A percentile compares a stretch with the other conserved stretches of the same genome.
Conservation (phyloP, 306 rosid genomes). For the Sindora glabra region DNA sequence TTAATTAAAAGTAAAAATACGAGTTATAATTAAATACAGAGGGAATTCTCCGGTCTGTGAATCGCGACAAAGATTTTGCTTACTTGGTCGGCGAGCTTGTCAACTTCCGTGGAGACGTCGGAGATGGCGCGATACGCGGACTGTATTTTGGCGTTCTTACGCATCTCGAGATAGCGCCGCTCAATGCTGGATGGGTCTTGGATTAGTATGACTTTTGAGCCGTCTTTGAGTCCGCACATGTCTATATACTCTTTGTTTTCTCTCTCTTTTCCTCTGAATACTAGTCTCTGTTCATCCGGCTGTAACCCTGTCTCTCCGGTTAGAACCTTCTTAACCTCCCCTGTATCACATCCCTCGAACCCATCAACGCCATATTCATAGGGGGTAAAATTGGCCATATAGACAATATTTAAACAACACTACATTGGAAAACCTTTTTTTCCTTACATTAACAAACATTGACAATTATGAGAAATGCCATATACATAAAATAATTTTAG, state of each 20-base stretch:
- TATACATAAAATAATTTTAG: no score
- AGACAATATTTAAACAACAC: no score
- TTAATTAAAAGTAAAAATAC: no score
- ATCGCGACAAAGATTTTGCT: no score
- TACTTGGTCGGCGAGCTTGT: slow-evolving; percentile 66
- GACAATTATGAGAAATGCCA: no score
- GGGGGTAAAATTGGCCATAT: background rate
- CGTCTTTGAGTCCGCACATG: slow-evolving; percentile 60
- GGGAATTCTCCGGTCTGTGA: no score
- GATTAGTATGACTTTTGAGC: slow-evolving; percentile 49
- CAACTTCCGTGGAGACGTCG: slow-evolving; percentile 34
- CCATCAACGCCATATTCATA: no score
- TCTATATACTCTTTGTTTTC: slow-evolving; percentile 62
- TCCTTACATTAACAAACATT: no score
- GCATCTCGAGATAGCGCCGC: slow-evolving; percentile 41
- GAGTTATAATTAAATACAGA: no score
- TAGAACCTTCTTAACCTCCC: slow-evolving; percentile 72
- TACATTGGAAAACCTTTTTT: no score
- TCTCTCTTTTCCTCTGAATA: slow-evolving; percentile 60
- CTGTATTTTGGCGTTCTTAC: slow-evolving; percentile 49
- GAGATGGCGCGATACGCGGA: slow-evolving; percentile 51
- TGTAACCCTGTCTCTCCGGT: slow-evolving; percentile 51
- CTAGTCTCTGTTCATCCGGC: slow-evolving; percentile 45
- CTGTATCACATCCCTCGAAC: no score
- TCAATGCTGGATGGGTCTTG: slow-evolving; percentile 74